Evolutionary conservation across 2,329 filamentous ascomycete species (phyloP).

Genomic region (Trichoderma semiorbis): DNA sequence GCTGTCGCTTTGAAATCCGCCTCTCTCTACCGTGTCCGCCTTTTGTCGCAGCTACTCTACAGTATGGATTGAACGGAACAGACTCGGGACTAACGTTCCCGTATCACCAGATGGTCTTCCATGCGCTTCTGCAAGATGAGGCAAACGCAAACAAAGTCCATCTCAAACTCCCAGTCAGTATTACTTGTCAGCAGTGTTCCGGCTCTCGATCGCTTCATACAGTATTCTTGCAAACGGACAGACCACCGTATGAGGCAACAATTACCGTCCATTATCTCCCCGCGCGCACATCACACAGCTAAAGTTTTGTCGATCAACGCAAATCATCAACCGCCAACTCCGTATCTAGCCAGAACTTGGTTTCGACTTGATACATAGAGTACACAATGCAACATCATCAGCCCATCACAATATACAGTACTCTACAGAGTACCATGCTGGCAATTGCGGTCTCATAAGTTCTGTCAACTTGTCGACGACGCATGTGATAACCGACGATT

Average conservation of each 20-base stretch:
- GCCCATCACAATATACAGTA: background rate
- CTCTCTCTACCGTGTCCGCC: background rate
- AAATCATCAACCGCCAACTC: background rate
- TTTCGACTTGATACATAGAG: background rate
- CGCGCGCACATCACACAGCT: background rate
- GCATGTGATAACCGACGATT: background rate
- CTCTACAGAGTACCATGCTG: too few relatives aligned
- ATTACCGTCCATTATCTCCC: background rate
- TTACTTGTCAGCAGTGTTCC: background rate
- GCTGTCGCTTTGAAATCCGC: background rate
- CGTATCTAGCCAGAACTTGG: background rate
- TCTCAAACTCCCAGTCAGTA: background rate
- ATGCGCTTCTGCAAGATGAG: background rate
- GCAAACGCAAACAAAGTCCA: background rate
- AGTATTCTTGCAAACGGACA: background rate
- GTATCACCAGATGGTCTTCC: background rate
- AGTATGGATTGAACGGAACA: too few relatives aligned
- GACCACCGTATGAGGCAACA: background rate
- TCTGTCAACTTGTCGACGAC: background rate
- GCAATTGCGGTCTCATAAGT: background rate
- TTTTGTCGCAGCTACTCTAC: background rate
- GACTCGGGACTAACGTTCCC: background rate
- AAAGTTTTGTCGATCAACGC: background rate
- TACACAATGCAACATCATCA: background rate
- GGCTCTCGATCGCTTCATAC: background rate